Conservation (phyloP, 257 asterid genomes). For the Solanum arcanum region DNA sequence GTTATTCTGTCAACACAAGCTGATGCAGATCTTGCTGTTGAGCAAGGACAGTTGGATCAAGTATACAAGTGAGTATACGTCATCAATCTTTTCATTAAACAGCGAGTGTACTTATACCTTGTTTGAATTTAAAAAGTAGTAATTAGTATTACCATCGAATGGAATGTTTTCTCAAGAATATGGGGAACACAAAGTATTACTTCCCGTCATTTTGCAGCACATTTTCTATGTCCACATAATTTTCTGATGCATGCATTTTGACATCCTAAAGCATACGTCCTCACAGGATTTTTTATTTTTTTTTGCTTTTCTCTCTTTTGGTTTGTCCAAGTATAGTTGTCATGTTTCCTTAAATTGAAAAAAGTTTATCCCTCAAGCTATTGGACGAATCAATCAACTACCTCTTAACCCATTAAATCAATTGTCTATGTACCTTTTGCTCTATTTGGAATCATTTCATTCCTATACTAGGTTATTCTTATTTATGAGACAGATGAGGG, state of each 20-base stretch:
- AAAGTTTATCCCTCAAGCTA: background rate
- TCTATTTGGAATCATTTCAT: background rate
- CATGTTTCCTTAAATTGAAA: background rate
- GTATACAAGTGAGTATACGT: conserved; percentile 58
- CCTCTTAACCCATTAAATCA: background rate
- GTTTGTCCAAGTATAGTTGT: background rate
- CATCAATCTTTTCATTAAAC: background rate
- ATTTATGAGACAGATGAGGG: background rate
- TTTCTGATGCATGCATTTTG: background rate
- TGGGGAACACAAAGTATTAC: background rate
- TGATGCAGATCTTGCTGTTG: conserved; percentile 79
- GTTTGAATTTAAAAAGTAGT: background rate
- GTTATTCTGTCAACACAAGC: conserved; percentile 63
- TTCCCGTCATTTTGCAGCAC: background rate
- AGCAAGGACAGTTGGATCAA: conserved; percentile 59
- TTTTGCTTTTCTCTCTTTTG: background rate
- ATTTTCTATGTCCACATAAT: background rate
- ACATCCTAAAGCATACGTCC: background rate
- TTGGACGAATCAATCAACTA: background rate
- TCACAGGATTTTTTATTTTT: background rate
- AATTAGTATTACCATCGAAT: background rate
- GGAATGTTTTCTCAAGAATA: background rate
- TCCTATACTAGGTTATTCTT: background rate
- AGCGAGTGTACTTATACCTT: background rate
- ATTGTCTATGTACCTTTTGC: background rate